phyloP scores from a whole-genome alignment of 1,284 basidiomycete species.

The Limonomyces culmigenus region DNA sequence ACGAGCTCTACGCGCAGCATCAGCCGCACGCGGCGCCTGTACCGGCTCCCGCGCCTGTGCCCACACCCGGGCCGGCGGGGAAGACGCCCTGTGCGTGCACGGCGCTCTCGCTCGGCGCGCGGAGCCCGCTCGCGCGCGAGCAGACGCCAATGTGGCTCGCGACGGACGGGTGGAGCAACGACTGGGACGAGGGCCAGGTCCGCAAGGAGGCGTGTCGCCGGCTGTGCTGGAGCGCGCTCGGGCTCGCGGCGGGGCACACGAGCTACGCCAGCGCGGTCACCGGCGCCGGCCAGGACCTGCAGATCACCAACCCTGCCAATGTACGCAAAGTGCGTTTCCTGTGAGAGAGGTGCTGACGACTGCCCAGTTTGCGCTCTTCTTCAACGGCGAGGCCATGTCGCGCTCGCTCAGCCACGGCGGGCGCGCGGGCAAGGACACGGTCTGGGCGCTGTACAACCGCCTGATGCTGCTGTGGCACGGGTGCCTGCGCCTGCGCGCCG shows the following conservation, averaged over 20 bases:
- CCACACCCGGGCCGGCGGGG: constrained; percentile 2
- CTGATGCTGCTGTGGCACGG: constrained; percentile 55
- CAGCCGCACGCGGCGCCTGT: background rate
- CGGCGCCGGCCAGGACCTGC: constrained; percentile 27
- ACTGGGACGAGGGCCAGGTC: constrained; percentile 44
- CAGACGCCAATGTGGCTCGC: constrained; percentile 45
- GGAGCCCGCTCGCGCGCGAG: constrained; percentile 29
- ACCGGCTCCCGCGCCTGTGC: background rate
- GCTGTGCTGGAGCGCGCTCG: constrained; percentile 52
- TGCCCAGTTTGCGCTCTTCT: constrained; percentile 43
- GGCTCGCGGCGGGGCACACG: constrained; percentile 42
- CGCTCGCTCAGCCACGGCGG: constrained; percentile 13
- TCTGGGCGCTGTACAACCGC: constrained; percentile 58
- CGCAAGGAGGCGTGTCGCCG: constrained; percentile 55
- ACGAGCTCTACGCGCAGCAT: background rate
- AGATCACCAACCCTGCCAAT: constrained; percentile 47
- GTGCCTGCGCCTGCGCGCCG: constrained; percentile 41
- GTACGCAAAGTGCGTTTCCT: constrained; percentile 20
- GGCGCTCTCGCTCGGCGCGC: constrained; percentile 30
- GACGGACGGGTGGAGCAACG: constrained; percentile 43
- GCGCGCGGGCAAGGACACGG: constrained; percentile 36
- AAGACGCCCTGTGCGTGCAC: constrained; percentile 47
- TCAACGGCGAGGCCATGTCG: constrained; percentile 62
- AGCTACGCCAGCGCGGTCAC: constrained; percentile 36
- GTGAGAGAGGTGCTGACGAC: constrained; percentile 3